phyloP scores from a whole-genome alignment of 208 protist genomes.

The Leishmania amazonensis region DNA sequence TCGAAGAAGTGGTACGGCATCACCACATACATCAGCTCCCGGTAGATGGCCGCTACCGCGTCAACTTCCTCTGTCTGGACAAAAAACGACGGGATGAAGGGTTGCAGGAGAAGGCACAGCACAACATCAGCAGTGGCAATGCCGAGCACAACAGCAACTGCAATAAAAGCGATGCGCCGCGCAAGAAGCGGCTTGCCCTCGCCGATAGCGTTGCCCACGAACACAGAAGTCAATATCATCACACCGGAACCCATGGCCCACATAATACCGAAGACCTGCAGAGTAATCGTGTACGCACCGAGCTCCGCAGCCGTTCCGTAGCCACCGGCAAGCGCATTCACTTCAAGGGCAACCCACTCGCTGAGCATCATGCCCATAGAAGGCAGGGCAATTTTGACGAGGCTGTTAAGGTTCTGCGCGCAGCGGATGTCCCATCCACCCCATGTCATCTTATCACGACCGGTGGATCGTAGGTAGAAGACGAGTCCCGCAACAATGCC shows the following conservation, averaged over 20 bases:
- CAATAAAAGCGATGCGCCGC: conserved; percentile 63
- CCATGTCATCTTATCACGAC: conserved; percentile 72
- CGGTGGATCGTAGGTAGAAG: conserved; percentile 53
- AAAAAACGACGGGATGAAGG: conserved; percentile 69
- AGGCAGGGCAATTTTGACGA: conserved; percentile 72
- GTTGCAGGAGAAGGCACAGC: conserved; percentile 46
- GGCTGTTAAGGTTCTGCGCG: conserved; percentile 44
- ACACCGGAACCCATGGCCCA: conserved; percentile 74
- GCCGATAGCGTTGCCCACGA: conserved; percentile 84
- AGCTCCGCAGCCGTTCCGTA: conserved; percentile 67
- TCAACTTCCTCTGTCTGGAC: conserved; percentile 50
- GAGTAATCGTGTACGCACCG: conserved; percentile 78
- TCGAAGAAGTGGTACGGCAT: conserved; percentile 86
- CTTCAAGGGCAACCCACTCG: conserved; percentile 84
- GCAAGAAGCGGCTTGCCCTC: conserved; percentile 67
- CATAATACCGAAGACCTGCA: conserved; percentile 78
- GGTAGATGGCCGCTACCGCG: conserved; percentile 50
- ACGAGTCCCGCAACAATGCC: conserved; percentile 48
- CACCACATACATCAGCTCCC: conserved; percentile 61
- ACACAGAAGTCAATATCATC: conserved; percentile 76
- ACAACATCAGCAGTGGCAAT: conserved; percentile 50
- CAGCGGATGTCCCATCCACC: conserved; percentile 65
- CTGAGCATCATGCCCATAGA: conserved; percentile 89
- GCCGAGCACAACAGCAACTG: conserved; percentile 51
- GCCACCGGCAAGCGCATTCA: conserved; percentile 68